Conservation (phyloP, 2,329 filamentous ascomycete genomes). For the Pezicula carpinea region DNA sequence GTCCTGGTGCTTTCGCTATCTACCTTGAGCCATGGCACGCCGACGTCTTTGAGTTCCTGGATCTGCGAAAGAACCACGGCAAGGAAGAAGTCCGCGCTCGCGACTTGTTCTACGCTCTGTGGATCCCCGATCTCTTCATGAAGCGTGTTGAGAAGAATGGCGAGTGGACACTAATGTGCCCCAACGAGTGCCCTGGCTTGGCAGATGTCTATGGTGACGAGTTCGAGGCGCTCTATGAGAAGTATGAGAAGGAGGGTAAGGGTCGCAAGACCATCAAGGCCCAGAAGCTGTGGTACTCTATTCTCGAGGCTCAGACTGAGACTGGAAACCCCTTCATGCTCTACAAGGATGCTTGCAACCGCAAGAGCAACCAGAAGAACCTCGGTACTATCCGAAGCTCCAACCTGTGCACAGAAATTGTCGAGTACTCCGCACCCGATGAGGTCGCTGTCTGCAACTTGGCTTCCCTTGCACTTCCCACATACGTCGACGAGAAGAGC, state of each 20-base stretch:
- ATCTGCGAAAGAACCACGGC: conserved; percentile 97
- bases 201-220: conserved; percentile 97
- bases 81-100: conserved; percentile 97
- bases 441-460: conserved; percentile 99
- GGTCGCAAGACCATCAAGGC: conserved; percentile 91
- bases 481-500: conserved; percentile 81
- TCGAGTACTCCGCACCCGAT: conserved; percentile 95
- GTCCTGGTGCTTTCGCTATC: conserved; percentile 95
- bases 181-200: conserved; percentile 90
- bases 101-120: conserved; percentile 95
- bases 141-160: conserved; percentile 96
- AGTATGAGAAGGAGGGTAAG: conserved; percentile 82
- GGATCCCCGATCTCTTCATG: conserved; percentile 99
- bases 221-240: conserved; percentile 90
- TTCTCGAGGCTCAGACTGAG: conserved; percentile 96
- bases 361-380: conserved; percentile 99
- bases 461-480: conserved; percentile 87
- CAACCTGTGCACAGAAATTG: conserved; percentile 97
- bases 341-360: conserved; percentile 98
- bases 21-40: conserved; percentile 99
- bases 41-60: conserved; percentile 95
- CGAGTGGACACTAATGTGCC: conserved; percentile 97
- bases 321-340: conserved; percentile 99
- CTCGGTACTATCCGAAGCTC: conserved; percentile 97
- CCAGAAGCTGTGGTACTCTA: conserved; percentile 99